A percentile compares a stretch with the other conserved stretches of the same genome.
These are phyloP conservation scores for Wickerhamomyces bovis DNA, from an alignment of 805 yeast genomes.

Conservation along the genomic window DNA sequence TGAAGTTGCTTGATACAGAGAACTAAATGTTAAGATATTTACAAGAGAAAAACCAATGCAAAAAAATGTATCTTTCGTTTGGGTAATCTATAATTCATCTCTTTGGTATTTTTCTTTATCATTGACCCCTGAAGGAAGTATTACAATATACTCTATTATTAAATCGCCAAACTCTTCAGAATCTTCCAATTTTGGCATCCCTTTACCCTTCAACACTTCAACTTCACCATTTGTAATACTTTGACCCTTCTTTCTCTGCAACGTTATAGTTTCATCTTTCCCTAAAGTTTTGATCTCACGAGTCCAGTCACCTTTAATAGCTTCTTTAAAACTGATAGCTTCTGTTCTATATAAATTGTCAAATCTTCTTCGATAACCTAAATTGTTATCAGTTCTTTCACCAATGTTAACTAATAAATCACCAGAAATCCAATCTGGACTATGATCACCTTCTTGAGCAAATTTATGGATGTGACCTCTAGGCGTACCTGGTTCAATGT, in stretches of 20 bases:
- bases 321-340: conserved; percentile 63
- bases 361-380: conserved; percentile 86
- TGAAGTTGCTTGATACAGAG: background rate
- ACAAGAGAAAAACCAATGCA: background rate
- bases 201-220: conserved; percentile 66
- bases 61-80: background rate
- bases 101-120: conserved; percentile 11
- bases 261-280: conserved; percentile 34
- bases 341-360: conserved; percentile 75
- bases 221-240: conserved; percentile 60
- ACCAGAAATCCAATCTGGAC: conserved; percentile 80
- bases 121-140: conserved; percentile 36
- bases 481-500: conserved; percentile 64
- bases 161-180: conserved; percentile 50
- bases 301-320: conserved; percentile 75
- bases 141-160: conserved; percentile 41
- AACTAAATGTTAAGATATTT: background rate
- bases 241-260: conserved; percentile 43
- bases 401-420: conserved; percentile 57
- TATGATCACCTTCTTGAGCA: conserved; percentile 76
- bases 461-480: conserved; percentile 53
- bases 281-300: conserved; percentile 54
- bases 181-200: conserved; percentile 68
- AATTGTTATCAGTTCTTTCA: conserved; percentile 49
- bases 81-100: conserved; percentile 19